Base-by-base conservation (phyloP, 2,329 filamentous ascomycete species). In the Pseudogymnoascus sp. region DNA sequence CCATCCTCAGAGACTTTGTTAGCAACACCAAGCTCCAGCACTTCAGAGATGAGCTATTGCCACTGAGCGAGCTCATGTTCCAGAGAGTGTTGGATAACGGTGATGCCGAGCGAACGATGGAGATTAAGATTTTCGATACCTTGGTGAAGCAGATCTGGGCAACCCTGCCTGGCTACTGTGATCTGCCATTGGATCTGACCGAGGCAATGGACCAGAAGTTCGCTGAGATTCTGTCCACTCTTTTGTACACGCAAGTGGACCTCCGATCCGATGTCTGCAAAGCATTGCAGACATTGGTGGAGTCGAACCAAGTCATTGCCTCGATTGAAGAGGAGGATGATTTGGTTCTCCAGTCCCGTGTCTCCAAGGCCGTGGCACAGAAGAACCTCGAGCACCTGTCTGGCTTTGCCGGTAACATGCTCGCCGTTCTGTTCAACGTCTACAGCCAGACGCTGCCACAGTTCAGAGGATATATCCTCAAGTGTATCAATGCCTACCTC, bases 371-470 rank as follows among this genome's bases (percentile, higher is more conserved):
- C 3, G 81, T 86, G 40, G 93, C 95, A 0, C 79, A 86, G 74
- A 87, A 87, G 76, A 97, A 97, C 72, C 78, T 97, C 40, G 79
- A 85, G n/a, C 88, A 96, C 73, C 80, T 99, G 11, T 86, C 90
- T 15, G 79, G 80, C 0, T 93, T 95, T 72, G 83, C 93, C 1
- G 88, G 88, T 65, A 97, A 97, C 71, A 84, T 99, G 77, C 84
- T 99, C 44, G 93, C 95, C 6, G 93, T 97, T 0, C 80, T 99
- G n/a, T 97, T 99, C 82, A 99, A 99, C 73, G 93, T 99, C 50
- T 99, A 99, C 78, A 96, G 90, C 67, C 90, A 97, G 75, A 99
- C 95, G 0, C 82, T 99, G 26, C 93, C 95, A 2, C 91, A 97
- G 72, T 95, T 91, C 71, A 85, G 95, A 69, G 93, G 91, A 0